These are phyloP conservation scores for Fusarium marasasianum DNA, from an alignment of 2,329 filamentous ascomycete species.

Conservation along the genomic window DNA sequence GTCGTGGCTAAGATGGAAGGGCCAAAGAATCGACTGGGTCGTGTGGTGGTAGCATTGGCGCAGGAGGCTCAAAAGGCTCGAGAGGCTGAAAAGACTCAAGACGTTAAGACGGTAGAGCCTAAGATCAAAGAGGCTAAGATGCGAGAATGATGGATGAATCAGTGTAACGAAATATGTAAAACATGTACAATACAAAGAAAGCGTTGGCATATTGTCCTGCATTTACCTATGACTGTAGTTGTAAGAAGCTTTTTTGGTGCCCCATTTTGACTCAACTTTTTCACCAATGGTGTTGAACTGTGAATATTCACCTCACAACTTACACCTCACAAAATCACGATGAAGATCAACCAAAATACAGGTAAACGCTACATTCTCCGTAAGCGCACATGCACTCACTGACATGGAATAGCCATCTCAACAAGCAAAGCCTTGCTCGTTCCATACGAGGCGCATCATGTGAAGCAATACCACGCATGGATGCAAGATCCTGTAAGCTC, in stretches of 20 bases:
- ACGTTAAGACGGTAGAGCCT: not conserved
- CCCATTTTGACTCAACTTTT: slow-evolving; percentile 21
- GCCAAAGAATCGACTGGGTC: slow-evolving; percentile 42
- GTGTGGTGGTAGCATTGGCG: slow-evolving; percentile 41
- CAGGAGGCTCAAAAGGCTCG: slow-evolving; percentile 40
- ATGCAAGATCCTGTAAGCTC: slow-evolving; percentile 79
- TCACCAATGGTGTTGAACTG: slow-evolving; percentile 10
- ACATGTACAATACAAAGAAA: slow-evolving; percentile 27
- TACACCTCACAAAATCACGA: slow-evolving; percentile 38
- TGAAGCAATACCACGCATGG: slow-evolving; percentile 86
- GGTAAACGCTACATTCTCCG: slow-evolving; percentile 45
- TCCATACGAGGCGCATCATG: slow-evolving; percentile 84
- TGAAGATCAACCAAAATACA: slow-evolving; percentile 57
- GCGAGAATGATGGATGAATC: slow-evolving; percentile 2
- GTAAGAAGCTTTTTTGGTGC: not conserved
- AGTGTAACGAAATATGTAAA: slow-evolving; percentile 17
- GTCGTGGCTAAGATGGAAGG: slow-evolving; percentile 31
- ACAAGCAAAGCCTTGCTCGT: slow-evolving; percentile 77
- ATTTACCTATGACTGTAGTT: not conserved
- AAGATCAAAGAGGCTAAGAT: not conserved
- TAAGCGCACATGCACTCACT: not conserved
- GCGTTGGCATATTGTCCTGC: not conserved
- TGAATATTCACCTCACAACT: slow-evolving; percentile 16
- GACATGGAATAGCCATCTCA: slow-evolving; percentile 65
- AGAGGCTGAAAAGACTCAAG: not conserved